Evolutionary conservation across 2,329 filamentous ascomycete genomes (phyloP), one percentile per base, ranked within the genome.

Genomic region (Clonostachys rhizophaga): DNA sequence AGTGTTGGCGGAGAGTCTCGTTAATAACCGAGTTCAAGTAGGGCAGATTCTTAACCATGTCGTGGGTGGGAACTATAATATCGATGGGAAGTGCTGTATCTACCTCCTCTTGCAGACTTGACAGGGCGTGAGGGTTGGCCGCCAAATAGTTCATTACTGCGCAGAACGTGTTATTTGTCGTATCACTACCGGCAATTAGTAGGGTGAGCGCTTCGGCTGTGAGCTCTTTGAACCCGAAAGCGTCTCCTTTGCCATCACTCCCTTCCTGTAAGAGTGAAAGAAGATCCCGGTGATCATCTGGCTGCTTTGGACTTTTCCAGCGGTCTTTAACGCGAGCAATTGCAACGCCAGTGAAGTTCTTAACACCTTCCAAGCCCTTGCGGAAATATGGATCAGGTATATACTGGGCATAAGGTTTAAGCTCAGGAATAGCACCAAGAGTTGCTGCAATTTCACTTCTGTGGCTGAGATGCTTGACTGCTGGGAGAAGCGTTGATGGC

Each of bases 191-290:
- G 2, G 87, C 87, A 55, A 91, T 95, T 39, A 96, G 78, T 65
- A 96, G 91, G 0, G 91, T 96, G 20, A 95, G 72, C 0, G 91
- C 91, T 69, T 96, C 91, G 37, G 90, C 90, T 0, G 89, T 95
- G 45, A 96, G 75, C 63, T 96, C 91, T 55, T 87, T 79, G 30
- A 87, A 79, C 6, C 87, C 84, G 0, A 96, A 78, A 11, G 82
- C 84, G 50, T 88, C 72, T 47, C 90, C 91, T 20, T 81, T 86
- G 50, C 89, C 86, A 62, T 96, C 89, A 48, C 87, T 84, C 43
- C 89, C 90, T 66, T 95, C 87, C 82, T 95, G 91, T 10, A 96
- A 72, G 3, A 89, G 79, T 2, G 87, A 84, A 6, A 96, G 83
- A 2, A 96, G 78, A 58, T 96, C 91, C 43, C 85, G 84, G 51